These are phyloP conservation scores for Beauveria pseudobassiana DNA, from an alignment of 2,329 filamentous ascomycete species.

Conservation along the genomic window DNA sequence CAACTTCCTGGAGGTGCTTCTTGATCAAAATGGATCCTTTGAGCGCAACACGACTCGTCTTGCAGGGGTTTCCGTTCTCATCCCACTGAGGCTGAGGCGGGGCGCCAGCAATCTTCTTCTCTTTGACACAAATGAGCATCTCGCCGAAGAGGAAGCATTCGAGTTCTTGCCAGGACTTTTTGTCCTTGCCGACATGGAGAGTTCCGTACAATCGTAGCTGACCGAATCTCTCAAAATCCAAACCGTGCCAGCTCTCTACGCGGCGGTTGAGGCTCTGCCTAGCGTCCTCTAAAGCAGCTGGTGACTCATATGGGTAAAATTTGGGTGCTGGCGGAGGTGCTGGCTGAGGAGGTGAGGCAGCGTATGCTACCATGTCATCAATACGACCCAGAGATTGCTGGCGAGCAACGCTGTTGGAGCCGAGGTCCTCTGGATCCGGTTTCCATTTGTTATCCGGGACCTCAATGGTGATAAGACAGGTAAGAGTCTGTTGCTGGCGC, in stretches of 20 bases:
- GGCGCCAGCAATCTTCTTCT: conserved; percentile 63
- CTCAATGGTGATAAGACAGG: conserved; percentile 89
- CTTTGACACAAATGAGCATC: conserved; percentile 99
- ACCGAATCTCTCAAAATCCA: conserved; percentile 88
- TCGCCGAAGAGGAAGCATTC: conserved; percentile 96
- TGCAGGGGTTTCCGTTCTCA: conserved; percentile 49
- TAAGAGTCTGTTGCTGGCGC: conserved; percentile 88
- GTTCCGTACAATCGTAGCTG: conserved; percentile 85
- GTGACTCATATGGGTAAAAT: conserved; percentile 65
- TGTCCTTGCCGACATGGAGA: conserved; percentile 91
- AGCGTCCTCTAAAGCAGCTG: conserved; percentile 72
- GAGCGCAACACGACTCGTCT: conserved; percentile 71
- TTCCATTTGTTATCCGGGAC: conserved; percentile 89
- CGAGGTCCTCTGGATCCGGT: conserved; percentile 74
- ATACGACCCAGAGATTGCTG: conserved; percentile 34
- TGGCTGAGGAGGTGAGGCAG: conserved; percentile 52
- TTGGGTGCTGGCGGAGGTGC: conserved; percentile 39
- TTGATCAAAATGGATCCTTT: conserved; percentile 98
- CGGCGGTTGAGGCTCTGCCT: conserved; percentile 76
- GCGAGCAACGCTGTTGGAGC: conserved; percentile 38
- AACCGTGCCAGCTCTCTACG: conserved; percentile 98
- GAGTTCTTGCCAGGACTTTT: conserved; percentile 92
- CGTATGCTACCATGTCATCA: conserved; percentile 47
- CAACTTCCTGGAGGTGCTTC: conserved; percentile 88
- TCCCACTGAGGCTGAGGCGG: conserved; percentile 54